These are phyloP conservation scores for Penicillium sp. DNA, from an alignment of 2,329 filamentous ascomycete genomes.

Conservation along the genomic window DNA sequence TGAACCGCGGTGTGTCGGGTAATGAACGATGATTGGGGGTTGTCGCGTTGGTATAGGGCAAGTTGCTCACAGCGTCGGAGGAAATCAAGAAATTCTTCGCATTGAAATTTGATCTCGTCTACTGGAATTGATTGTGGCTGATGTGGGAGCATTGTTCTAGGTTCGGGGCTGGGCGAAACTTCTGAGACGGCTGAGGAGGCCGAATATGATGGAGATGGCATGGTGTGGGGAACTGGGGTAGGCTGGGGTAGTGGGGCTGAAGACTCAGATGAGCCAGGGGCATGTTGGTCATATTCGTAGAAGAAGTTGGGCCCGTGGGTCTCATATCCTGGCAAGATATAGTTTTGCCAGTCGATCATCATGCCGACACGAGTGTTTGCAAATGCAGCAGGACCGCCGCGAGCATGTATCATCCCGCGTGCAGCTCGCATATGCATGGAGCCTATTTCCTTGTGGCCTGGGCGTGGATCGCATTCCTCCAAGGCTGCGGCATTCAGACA, in stretches of 20 bases:
- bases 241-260: not conserved
- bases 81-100: constrained; percentile 40
- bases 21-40: constrained; percentile 14
- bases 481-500: constrained; percentile 41
- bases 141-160: not conserved
- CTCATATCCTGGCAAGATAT: constrained; percentile 42
- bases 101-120: constrained; percentile 37
- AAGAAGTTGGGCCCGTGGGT: constrained; percentile 35
- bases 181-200: constrained; percentile 16
- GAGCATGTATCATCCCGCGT: constrained; percentile 37
- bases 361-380: constrained; percentile 38
- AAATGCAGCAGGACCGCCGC: constrained; percentile 39
- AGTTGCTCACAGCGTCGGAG: constrained; percentile 40
- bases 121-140: constrained; percentile 17
- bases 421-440: constrained; percentile 44
- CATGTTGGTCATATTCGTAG: constrained; percentile 28
- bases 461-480: constrained; percentile 41
- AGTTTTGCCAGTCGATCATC: constrained; percentile 45
- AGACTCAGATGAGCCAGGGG: constrained; percentile 5
- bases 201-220: constrained; percentile 26
- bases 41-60: constrained; percentile 28
- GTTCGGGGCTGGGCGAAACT: constrained; percentile 4
- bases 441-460: constrained; percentile 37
- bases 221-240: constrained; percentile 7
- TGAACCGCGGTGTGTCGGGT: constrained; percentile 30